These are phyloP conservation scores for Deinandra increscens DNA, from an alignment of 129 eudicot species.

Conservation along the genomic window DNA sequence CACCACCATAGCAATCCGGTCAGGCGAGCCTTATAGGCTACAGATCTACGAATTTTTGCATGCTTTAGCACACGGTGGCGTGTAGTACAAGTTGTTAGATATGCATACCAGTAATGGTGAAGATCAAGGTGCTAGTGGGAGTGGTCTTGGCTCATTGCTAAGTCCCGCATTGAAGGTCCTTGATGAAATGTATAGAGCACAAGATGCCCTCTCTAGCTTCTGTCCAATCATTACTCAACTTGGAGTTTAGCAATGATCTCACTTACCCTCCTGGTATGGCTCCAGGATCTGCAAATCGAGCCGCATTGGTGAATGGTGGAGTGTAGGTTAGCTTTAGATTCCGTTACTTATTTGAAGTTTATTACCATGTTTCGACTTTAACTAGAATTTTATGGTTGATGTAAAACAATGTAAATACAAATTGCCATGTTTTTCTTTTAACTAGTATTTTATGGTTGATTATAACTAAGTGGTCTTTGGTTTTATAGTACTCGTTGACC, in stretches of 20 bases:
- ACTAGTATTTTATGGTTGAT: too few relatives aligned
- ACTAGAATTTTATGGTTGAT: not conserved
- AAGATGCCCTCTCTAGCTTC: conserved; percentile 66
- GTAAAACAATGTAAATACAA: too few relatives aligned
- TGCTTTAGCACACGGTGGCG: conserved; percentile 79
- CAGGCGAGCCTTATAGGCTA: conserved; percentile 94
- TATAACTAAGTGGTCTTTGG: too few relatives aligned
- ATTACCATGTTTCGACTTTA: not conserved
- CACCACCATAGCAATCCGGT: conserved; percentile 80
- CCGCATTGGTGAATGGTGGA: too few relatives aligned
- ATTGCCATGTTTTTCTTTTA: too few relatives aligned
- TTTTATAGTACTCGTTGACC: not conserved
- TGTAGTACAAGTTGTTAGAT: conserved; percentile 78
- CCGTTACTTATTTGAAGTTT: not conserved
- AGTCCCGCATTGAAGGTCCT: conserved; percentile 87
- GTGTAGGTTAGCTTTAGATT: conserved; percentile 54
- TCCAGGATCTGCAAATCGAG: too few relatives aligned
- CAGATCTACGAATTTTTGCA: conserved; percentile 87
- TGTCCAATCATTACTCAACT: conserved; percentile 39
- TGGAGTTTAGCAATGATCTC: too few relatives aligned
- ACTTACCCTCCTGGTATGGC: too few relatives aligned
- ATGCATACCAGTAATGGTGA: conserved; percentile 88
- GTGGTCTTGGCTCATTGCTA: conserved; percentile 80
- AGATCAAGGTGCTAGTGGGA: conserved; percentile 94
- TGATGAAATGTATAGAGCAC: conserved; percentile 70